Base-by-base conservation (phyloP, 2,329 filamentous ascomycete species). In the Graphiopsis chlorocephala region DNA sequence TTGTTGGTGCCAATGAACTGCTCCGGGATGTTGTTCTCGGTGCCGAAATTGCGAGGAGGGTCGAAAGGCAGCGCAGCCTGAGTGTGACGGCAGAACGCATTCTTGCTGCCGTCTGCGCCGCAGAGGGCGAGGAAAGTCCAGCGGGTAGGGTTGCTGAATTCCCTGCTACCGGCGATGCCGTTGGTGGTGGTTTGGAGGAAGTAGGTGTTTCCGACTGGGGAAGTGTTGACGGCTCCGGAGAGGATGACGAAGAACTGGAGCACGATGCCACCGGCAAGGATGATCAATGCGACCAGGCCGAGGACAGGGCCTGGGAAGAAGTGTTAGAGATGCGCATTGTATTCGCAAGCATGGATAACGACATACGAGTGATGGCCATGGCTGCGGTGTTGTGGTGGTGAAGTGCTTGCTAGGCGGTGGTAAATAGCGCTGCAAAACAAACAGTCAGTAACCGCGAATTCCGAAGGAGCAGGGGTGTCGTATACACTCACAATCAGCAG, bases 61-160 rank as follows among this genome's bases (percentile, higher is more conserved):
- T 83, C 91, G 83, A 83, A 95, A 74, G 79, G 92, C 79, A 75
- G 89, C 72, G 78, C 85, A 0, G 88, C 90, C 20, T 86, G 84
- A 2, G 85, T 77, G 1, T 73, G 73, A 66, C 87, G 85, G 79
- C 92, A 97, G 78, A 90, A 77, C 61, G 75, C 79, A 60, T 81
- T 82, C 75, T 88, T 77, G 31, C 83, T 82, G 55, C 80, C 77
- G 67, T 80, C 80, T 31, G 81, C 81, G 61, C 88, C 86, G 80
- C 93, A 96, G 67, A 96, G 82, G 77, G 91, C 89, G 83, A 96
- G 95, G 80, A 90, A 96, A 38, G 93, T 96, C 94, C 94, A 98
- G 80, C 94, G 88, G 14, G 92, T 89, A 20, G 81, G 81, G 67
- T 82, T 81, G 52, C 77, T 76, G 59, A 82, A 68, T 61, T 88